A percentile compares a stretch with the other conserved stretches of the same genome.
These are phyloP conservation scores for Recurvomyces mirabilis DNA, from an alignment of 495 filamentous ascomycete species.

Conservation along the genomic window DNA sequence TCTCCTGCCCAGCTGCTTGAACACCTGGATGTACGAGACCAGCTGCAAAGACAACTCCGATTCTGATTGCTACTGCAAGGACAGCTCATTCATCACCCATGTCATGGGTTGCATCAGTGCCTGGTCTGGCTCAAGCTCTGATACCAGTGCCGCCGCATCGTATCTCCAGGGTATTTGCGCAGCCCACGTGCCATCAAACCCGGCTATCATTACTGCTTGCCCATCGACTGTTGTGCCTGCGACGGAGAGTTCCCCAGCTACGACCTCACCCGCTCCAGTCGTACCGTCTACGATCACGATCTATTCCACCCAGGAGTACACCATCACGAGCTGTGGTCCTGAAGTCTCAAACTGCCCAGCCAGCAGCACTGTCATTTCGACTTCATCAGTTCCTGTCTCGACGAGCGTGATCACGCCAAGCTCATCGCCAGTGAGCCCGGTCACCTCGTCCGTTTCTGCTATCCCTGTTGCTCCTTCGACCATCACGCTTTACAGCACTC, in stretches of 20 bases:
- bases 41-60: conserved; percentile 80
- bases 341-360: conserved; percentile 22
- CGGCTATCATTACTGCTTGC: conserved; percentile 67
- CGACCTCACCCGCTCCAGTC: conserved; percentile 10
- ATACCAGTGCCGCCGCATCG: conserved; percentile 58
- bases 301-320: conserved; percentile 7
- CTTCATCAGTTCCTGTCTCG: not conserved
- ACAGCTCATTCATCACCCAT: conserved; percentile 61
- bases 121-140: conserved; percentile 54
- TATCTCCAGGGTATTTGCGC: conserved; percentile 88
- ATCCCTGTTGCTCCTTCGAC: conserved; percentile 5
- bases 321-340: conserved; percentile 13
- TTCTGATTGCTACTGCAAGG: conserved; percentile 74
- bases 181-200: conserved; percentile 60
- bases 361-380: conserved; percentile 1
- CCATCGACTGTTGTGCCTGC: conserved; percentile 50
- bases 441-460: not conserved
- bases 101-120: conserved; percentile 73
- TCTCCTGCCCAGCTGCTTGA: conserved; percentile 77
- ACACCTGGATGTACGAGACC: conserved; percentile 73
- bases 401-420: conserved; percentile 10
- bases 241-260: conserved; percentile 7
- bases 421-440: not conserved
- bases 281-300: conserved; percentile 5
- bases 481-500: conserved; percentile 23